Percentiles rank a stretch among this genome's conserved stretches.
Evolutionary conservation across 2,329 filamentous ascomycete genomes (phyloP).

Genomic region (Ophiostoma ulmi): DNA sequence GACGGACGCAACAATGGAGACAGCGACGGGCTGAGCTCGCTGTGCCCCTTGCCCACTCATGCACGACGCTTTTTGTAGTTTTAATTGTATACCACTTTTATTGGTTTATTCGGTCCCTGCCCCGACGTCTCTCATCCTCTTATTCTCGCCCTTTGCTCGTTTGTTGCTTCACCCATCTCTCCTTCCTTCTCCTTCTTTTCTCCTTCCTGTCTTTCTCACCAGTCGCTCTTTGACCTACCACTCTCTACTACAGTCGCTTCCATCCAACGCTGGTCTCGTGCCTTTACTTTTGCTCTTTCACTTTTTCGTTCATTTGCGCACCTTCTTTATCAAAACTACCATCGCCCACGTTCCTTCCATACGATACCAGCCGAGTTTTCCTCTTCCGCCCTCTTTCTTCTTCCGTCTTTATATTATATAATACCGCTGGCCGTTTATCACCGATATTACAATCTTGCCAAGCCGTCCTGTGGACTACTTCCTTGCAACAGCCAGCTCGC

Average conservation of each 20-base stretch:
- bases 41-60: not conserved
- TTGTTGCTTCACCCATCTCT: constrained; percentile 2
- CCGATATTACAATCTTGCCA: not conserved
- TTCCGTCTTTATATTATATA: not conserved
- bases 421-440: not conserved
- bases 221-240: not conserved
- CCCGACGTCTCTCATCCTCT: constrained; percentile 12
- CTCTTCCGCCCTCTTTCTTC: not conserved
- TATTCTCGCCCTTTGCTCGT: constrained; percentile 14
- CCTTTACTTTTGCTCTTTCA: not conserved
- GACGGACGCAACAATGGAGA: not conserved
- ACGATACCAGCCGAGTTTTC: not conserved
- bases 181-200: not conserved
- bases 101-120: not conserved
- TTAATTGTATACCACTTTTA: not conserved
- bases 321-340: not conserved
- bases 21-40: not conserved
- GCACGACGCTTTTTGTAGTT: not conserved
- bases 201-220: not conserved
- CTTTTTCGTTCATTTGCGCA: not conserved
- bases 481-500: not conserved
- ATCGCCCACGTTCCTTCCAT: not conserved
- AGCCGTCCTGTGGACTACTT: not conserved
- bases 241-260: not conserved
- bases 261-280: constrained; percentile 1